A percentile compares a stretch with the other conserved stretches of the same genome.
These are phyloP conservation scores for Didymella keratinophila DNA, from an alignment of 2,329 filamentous ascomycete genomes.

Conservation along the genomic window DNA sequence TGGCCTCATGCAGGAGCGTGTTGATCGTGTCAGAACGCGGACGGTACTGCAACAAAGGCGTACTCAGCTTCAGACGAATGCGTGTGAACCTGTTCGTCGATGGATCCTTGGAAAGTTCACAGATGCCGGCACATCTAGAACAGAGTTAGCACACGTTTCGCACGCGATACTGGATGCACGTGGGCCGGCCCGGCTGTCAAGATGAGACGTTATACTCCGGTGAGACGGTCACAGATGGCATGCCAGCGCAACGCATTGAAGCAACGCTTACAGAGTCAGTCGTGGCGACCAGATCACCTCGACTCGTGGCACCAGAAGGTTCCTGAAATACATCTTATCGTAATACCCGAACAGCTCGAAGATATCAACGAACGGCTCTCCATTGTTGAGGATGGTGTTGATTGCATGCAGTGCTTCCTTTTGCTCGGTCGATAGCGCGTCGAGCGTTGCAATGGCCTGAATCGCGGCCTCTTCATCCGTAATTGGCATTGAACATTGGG, in stretches of 20 bases:
- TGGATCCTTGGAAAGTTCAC: conserved; percentile 53
- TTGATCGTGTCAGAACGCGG: conserved; percentile 54
- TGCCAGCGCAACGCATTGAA: conserved; percentile 2
- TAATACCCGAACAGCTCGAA: conserved; percentile 53
- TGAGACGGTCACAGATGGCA: conserved; percentile 20
- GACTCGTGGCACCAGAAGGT: conserved; percentile 51
- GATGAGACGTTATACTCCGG: conserved; percentile 14
- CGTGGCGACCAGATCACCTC: conserved; percentile 55
- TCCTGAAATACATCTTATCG: conserved; percentile 54
- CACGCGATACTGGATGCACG: conserved; percentile 16
- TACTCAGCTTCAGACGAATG: conserved; percentile 55
- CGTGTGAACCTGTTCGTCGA: conserved; percentile 49
- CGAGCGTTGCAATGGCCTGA: conserved; percentile 49
- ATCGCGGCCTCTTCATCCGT: conserved; percentile 54
- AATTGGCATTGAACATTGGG: conserved; percentile 44
- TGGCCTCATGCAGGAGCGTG: conserved; percentile 56
- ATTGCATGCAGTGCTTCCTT: conserved; percentile 45
- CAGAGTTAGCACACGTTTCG: conserved; percentile 29
- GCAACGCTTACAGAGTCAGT: conserved; percentile 51
- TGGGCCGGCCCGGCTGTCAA: conserved; percentile 21
- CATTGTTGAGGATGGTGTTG: conserved; percentile 48
- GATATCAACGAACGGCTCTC: conserved; percentile 53
- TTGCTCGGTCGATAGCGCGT: conserved; percentile 46
- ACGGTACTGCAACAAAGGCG: conserved; percentile 55
- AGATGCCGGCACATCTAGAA: conserved; percentile 54